Percentiles rank a stretch among this genome's conserved stretches.
phyloP scores from a whole-genome alignment of 495 filamentous ascomycete genomes.

The Eremomyces bilateralis region DNA sequence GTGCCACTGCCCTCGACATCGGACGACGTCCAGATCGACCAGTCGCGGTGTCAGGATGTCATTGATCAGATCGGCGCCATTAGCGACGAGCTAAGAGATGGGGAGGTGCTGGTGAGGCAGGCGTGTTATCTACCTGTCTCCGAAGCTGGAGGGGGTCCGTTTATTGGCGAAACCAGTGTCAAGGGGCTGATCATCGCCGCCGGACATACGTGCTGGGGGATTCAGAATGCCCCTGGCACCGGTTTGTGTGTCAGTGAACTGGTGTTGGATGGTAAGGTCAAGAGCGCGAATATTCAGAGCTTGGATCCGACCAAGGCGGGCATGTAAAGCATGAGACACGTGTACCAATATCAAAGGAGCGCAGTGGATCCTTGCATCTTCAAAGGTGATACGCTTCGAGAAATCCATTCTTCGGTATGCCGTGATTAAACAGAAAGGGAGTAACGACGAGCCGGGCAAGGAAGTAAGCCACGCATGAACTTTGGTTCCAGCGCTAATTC shows the following conservation, averaged over 20 bases:
- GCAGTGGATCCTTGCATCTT: too few species aligned
- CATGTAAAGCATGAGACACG: too few species aligned
- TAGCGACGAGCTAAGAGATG: conserved; percentile 51
- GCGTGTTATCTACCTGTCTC: conserved; percentile 87
- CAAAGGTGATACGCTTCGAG: too few species aligned
- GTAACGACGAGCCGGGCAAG: too few species aligned
- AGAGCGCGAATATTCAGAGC: conserved; percentile 47
- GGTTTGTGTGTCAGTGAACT: conserved; percentile 76
- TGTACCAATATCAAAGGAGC: too few species aligned
- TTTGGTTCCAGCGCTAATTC: too few species aligned
- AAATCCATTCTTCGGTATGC: too few species aligned
- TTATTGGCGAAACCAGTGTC: conserved; percentile 55
- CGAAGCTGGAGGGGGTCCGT: conserved; percentile 40
- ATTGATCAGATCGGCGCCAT: conserved; percentile 60
- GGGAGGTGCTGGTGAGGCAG: conserved; percentile 60
- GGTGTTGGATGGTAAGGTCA: conserved; percentile 58
- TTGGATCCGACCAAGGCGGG: conserved; percentile 62
- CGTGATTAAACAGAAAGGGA: too few species aligned
- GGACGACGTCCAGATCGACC: conserved; percentile 58
- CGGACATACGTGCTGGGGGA: conserved; percentile 95
- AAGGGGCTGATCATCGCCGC: conserved; percentile 66
- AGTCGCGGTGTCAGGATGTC: conserved; percentile 65
- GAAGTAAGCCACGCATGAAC: too few species aligned
- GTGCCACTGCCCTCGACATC: conserved; percentile 58
- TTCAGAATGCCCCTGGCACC: conserved; percentile 86